Conservation (phyloP, 1,284 basidiomycete genomes). For the Irpex sp. region DNA sequence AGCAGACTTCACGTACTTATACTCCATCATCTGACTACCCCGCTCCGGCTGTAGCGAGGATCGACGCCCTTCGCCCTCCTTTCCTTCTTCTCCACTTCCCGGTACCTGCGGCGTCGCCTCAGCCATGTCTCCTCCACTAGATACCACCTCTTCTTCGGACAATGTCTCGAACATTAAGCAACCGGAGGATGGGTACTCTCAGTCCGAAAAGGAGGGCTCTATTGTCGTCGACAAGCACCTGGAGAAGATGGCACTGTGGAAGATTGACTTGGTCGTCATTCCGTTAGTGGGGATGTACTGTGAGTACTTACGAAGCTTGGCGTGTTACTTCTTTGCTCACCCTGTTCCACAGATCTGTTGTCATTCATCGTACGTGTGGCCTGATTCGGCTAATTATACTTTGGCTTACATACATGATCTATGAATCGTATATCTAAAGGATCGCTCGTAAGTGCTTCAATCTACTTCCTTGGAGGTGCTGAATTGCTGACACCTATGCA, state of each 20-base stretch:
- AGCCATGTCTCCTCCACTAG: background rate
- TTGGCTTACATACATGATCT: background rate
- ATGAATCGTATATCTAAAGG: background rate
- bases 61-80: background rate
- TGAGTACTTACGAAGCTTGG: background rate
- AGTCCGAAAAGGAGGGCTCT: background rate
- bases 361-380: background rate
- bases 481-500: background rate
- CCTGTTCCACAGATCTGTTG: background rate
- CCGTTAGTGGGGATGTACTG: conserved; percentile 5
- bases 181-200: background rate
- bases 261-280: conserved; percentile 1
- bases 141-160: background rate
- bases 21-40: background rate
- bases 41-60: background rate
- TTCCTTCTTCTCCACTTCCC: background rate
- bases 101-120: background rate
- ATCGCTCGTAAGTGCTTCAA: conserved; percentile 3
- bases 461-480: background rate
- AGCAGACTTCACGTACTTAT: background rate
- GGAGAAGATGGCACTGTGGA: background rate
- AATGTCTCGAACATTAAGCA: background rate
- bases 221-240: background rate
- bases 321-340: background rate
- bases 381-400: background rate